Base-by-base conservation (phyloP, 1,139 yeast species). In the Pichia norvegensis region DNA sequence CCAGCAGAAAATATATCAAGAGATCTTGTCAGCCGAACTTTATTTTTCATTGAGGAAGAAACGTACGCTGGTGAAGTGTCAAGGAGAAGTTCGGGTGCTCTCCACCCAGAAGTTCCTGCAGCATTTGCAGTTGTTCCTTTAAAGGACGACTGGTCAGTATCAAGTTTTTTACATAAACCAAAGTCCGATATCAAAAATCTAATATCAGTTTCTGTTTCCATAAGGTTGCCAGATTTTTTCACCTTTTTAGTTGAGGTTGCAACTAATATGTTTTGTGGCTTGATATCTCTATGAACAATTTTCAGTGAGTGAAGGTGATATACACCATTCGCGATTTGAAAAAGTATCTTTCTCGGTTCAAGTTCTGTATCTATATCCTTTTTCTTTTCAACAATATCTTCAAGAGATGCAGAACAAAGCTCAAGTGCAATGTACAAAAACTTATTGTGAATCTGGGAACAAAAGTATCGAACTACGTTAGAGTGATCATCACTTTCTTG, bases 401-500 rank as follows among this genome's bases (percentile, higher is more conserved):
- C 97, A 50, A 92, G 68, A 1, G 95, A 84, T 13, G 96, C 92
- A 22, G 83, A 77, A 64, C 98, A 92, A 33, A 90, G 70, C 61
- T 92, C 99, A 49, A 92, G 68, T 0, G 98, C 98, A 67, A 92
- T 92, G 65, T 87, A 92, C 48, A 92, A 67, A 60, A 92, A 92
- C 59, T 84, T 79, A 50, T 87, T 95, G 37, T 85, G 82, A 39
- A 85, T 80, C 61, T 92, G 95, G 23, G 95, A 88, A 65, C 96
- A 92, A 61, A 80, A 92, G 62, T 92, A 92, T 46, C 98, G 70
- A 20, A 94, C 79, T 16, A 92, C 97, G 61, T 92, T 94, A 1
- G 97, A 95, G 63, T 92, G 97, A 62, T 88, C 96, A 59, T 92
- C 99, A 64, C 95, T 85, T 61, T 90, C 97, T 51, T 92, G 95